Evolutionary conservation across 2,329 filamentous ascomycete genomes (phyloP).

Genomic region (Penicillium sp.): DNA sequence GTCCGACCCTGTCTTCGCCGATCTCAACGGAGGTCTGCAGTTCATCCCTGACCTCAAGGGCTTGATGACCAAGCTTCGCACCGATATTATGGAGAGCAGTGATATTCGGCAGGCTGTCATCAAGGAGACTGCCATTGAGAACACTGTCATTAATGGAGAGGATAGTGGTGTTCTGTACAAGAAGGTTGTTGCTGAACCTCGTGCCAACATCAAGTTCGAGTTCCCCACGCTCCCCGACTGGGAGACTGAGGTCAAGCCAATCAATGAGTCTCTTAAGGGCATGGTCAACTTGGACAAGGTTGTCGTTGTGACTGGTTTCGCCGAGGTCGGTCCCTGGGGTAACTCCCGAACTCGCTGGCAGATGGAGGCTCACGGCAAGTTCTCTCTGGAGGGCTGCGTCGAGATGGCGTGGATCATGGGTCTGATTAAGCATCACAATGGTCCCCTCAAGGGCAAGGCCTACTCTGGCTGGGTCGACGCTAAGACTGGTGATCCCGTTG

Average conservation of each 20-base stretch:
- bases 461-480: conserved; percentile 96
- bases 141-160: conserved; percentile 95
- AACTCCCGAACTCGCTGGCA: conserved; percentile 98
- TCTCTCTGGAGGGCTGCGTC: conserved; percentile 95
- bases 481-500: conserved; percentile 92
- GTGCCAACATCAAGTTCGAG: conserved; percentile 97
- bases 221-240: conserved; percentile 90
- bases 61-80: conserved; percentile 88
- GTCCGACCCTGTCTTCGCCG: conserved; percentile 90
- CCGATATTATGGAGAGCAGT: conserved; percentile 92
- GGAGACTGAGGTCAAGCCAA: conserved; percentile 84
- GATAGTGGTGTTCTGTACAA: conserved; percentile 90
- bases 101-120: conserved; percentile 91
- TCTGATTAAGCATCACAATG: conserved; percentile 98
- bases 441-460: conserved; percentile 89
- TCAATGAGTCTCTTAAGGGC: conserved; percentile 85
- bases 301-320: conserved; percentile 94
- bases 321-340: conserved; percentile 84
- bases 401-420: conserved; percentile 99
- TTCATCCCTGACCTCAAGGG: conserved; percentile 96
- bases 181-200: conserved; percentile 88
- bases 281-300: conserved; percentile 99
- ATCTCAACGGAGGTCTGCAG: conserved; percentile 95
- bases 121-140: conserved; percentile 94
- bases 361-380: conserved; percentile 96